Evolutionary conservation across 768 basidiomycete genomes (phyloP).

Genomic region (Tubosaeta sp.): DNA sequence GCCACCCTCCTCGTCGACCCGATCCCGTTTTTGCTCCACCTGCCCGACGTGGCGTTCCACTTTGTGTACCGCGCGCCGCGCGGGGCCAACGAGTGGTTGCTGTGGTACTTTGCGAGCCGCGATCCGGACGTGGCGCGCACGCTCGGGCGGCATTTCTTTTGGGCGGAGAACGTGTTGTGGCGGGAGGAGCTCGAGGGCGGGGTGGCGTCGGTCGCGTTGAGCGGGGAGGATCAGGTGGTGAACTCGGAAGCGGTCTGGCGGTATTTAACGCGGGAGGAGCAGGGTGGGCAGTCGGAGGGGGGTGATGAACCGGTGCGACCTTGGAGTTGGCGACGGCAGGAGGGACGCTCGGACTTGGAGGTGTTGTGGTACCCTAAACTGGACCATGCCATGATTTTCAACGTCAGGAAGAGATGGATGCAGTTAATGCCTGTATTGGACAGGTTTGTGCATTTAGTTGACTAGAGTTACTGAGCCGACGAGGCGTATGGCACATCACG

Average conservation of each 20-base stretch:
- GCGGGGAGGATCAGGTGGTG: conserved; percentile 42
- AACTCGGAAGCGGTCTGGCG: conserved; percentile 34
- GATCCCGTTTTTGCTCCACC: conserved; percentile 60
- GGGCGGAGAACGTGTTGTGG: conserved; percentile 60
- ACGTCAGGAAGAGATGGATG: conserved; percentile 23
- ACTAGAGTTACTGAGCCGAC: background rate
- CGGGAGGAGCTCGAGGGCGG: conserved; percentile 45
- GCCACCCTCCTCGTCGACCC: conserved; percentile 57
- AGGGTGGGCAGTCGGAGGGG: background rate
- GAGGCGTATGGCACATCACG: no score
- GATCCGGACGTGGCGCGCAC: conserved; percentile 60
- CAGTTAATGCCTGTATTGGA: conserved; percentile 30
- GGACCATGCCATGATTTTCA: conserved; percentile 42
- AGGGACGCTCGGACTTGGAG: conserved; percentile 23
- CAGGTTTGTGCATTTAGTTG: conserved; percentile 23
- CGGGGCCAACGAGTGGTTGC: conserved; percentile 56
- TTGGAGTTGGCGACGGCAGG: conserved; percentile 22
- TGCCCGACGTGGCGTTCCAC: conserved; percentile 59
- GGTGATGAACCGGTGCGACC: background rate
- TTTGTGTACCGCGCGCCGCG: conserved; percentile 58
- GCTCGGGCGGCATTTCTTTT: conserved; percentile 60
- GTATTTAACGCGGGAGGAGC: conserved; percentile 37
- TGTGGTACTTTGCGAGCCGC: conserved; percentile 65
- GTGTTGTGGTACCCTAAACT: conserved; percentile 37
- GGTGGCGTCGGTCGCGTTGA: conserved; percentile 33